Base-by-base conservation (phyloP, 352 stramenopile species). In the Phytopythium chamaehyphon region DNA sequence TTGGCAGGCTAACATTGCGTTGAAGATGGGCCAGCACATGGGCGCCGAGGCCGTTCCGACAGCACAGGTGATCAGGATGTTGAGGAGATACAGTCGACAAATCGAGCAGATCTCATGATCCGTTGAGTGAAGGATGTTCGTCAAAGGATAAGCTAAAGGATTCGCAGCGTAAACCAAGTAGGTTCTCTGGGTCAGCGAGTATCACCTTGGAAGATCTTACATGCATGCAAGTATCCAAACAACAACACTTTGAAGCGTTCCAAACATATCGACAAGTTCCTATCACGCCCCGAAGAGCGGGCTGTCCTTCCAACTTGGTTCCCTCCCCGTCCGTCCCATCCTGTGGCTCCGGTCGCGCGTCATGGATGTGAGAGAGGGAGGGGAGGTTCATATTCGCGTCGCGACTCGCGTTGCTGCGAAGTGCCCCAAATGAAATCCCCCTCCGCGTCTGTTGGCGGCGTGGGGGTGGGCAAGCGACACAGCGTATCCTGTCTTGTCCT, bases 301-400 rank as follows among this genome's bases (percentile, higher is more conserved):
- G 14, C 10, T 28, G 22, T 6, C 24, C 43, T 37, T 38, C 43
- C 43, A 47, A 33, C 28, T 33, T 33, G 14, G 15, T 10, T 24
- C 43, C 15, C 12, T 33, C 43, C 23, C 12, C 24, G 16, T 11
- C 21, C 43, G 23, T 23, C 24, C 16, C 43, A 15, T 8, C 43
- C 43, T 15, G 15, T 19, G 18, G 23, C 23, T 16, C 43, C 43
- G 12, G 43, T 22, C 22, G 6, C 23, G 6, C 3, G 11, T 14
- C 40, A 47, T 24, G 43, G 11, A n/a, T 10, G 26, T 31, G 45
- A 23, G 45, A 24, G 26, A 18, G 45, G 15, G 45, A 40, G 9
- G 45, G 28, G 31, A 47, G 45, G 45, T n/a, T 51, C 45, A 51
- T 51, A 51, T 40, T 40, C 45, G 45, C 18, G 45, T 28, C 18